phyloP scores from a whole-genome alignment of 352 stramenopile species.

The Globisporangium cylindrosporum region DNA sequence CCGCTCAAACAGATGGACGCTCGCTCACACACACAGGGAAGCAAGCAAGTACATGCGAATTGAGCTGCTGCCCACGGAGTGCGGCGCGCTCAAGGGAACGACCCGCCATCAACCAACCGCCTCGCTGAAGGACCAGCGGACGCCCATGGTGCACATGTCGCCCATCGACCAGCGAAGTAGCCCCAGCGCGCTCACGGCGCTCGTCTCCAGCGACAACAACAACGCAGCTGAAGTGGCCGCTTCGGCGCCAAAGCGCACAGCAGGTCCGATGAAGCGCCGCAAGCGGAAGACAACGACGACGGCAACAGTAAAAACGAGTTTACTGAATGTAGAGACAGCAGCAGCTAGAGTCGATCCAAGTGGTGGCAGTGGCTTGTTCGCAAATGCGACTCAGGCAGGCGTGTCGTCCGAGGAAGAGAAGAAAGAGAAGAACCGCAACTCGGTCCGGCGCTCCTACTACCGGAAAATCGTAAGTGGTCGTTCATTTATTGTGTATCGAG shows the following conservation, averaged over 20 bases:
- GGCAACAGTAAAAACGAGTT: not conserved
- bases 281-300: slow-evolving; percentile 9
- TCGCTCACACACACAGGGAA: too few relatives aligned
- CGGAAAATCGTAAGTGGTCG: slow-evolving; percentile 38
- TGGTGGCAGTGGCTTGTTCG: not conserved
- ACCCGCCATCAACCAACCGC: not conserved
- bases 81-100: not conserved
- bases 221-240: not conserved
- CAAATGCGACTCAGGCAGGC: not conserved
- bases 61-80: too few relatives aligned
- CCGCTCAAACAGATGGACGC: too few relatives aligned
- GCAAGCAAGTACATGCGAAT: too few relatives aligned
- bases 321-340: not conserved
- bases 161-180: not conserved
- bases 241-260: not conserved
- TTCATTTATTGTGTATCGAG: not conserved
- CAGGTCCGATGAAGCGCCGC: slow-evolving; percentile 5
- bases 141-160: slow-evolving; percentile 6
- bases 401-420: slow-evolving; percentile 34
- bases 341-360: not conserved
- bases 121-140: not conserved
- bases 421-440: slow-evolving; percentile 58
- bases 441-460: slow-evolving; percentile 53
- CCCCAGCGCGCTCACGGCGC: not conserved
- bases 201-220: not conserved